phyloP scores from a whole-genome alignment of 371 early-diverging fungal species.

The Mucor saturninus region DNA sequence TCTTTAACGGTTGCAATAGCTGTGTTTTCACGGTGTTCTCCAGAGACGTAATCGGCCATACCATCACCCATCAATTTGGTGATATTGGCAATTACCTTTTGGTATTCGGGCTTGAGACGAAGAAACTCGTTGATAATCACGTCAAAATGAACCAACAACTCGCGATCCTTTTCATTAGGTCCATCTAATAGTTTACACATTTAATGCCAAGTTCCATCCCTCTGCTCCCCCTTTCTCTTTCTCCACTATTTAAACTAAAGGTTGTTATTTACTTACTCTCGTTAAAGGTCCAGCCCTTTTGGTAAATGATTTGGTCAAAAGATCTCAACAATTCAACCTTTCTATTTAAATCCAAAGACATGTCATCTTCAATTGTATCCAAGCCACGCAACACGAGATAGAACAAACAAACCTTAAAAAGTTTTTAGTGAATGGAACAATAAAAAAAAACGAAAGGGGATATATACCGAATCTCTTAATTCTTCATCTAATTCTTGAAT shows the following conservation, averaged over 20 bases:
- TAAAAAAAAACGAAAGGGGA: neutral
- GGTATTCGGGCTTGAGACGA: slow-evolving; percentile 76
- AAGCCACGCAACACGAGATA: slow-evolving; percentile 94
- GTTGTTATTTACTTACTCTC: slow-evolving; percentile 59
- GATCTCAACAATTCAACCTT: slow-evolving; percentile 78
- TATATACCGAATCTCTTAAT: slow-evolving; percentile 76
- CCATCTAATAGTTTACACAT: slow-evolving; percentile 60
- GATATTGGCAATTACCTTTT: slow-evolving; percentile 88
- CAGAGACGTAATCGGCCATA: slow-evolving; percentile 88
- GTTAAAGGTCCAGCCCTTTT: slow-evolving; percentile 87
- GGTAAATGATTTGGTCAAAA: slow-evolving; percentile 82
- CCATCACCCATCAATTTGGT: slow-evolving; percentile 91
- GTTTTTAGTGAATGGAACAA: neutral
- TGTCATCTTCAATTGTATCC: slow-evolving; percentile 98
- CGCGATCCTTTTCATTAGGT: slow-evolving; percentile 93
- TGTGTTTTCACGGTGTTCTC: slow-evolving; percentile 64
- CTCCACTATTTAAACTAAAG: no score
- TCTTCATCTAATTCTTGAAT: slow-evolving; percentile 92
- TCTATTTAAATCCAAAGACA: slow-evolving; percentile 80
- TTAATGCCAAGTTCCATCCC: neutral
- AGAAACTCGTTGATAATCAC: slow-evolving; percentile 90
- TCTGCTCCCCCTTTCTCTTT: neutral
- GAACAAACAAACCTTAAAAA: slow-evolving; percentile 78
- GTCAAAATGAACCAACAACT: slow-evolving; percentile 85
- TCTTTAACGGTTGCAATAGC: slow-evolving; percentile 80